Evolutionary conservation across 768 basidiomycete species (phyloP), one percentile per base, ranked within the genome.

Genomic region (Glaciozyma martinii): DNA sequence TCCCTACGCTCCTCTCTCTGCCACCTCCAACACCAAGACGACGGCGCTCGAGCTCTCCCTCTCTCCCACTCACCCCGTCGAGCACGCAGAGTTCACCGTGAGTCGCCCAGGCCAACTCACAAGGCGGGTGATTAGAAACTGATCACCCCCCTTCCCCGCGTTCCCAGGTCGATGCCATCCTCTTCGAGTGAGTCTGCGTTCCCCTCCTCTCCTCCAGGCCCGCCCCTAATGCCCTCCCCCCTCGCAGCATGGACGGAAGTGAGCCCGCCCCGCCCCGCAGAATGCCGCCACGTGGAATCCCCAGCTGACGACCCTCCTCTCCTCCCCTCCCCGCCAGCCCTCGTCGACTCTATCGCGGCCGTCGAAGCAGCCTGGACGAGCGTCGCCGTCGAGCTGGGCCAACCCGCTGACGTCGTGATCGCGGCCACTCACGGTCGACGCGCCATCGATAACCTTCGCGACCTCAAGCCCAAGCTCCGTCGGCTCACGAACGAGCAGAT

Each of bases 351-450:
- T 23, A 87, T 87, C 74, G 62, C 82, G 25, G 84, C 85, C 5
- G 85, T 87, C 66, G 85, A 87, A 74, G 85, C 85, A 5, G 86
- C 86, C 5, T 88, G 86, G 86, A 82, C 82, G 37, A 83, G 83
- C 71, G 85, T 88, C 52, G 86, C 86, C 3, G 77, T 78, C 58
- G 85, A 87, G 74, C 81, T 88, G 58, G 85, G 84, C 60, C 81
- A 82, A 76, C 84, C 86, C 75, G 84, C 85, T 10, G 79, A 80
- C 62, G 79, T 82, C 62, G 85, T 86, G 67, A 86, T 87, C 72
- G 84, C 83, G 15, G 84, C 84, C 46, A 87, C 86, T n/a, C 86
- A 88, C 75, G 86, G 86, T 72, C 84, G 86, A 73, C 84, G 86
- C 66, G 87, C 86, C 16, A 79, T 86, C 72, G 86, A 88, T 78